phyloP scores from a whole-genome alignment of 768 basidiomycete genomes.

The Leccinum arenicola region DNA sequence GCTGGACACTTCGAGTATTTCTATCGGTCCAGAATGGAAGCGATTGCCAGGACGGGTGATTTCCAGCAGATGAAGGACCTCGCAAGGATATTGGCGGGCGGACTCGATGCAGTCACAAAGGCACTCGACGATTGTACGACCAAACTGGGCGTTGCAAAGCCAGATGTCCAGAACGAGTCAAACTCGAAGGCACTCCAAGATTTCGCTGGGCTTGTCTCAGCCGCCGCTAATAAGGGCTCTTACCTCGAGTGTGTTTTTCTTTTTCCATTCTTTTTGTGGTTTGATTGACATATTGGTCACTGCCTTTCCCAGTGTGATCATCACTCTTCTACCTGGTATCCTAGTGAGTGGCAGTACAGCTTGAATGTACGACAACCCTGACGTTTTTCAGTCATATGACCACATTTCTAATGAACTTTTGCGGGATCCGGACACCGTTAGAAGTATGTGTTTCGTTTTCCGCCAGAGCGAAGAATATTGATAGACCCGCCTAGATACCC shows the following conservation, averaged over 20 bases:
- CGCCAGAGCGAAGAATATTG: too few relatives aligned
- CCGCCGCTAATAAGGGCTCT: background rate
- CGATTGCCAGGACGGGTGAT: background rate
- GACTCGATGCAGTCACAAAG: background rate
- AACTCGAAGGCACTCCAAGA: background rate
- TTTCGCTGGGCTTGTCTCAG: background rate
- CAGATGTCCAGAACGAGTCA: background rate
- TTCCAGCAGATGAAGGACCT: background rate
- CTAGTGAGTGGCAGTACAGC: background rate
- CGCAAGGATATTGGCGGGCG: background rate
- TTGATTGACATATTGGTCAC: background rate
- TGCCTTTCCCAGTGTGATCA: background rate
- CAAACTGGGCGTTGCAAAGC: background rate
- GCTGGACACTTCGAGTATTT: conserved; percentile 4
- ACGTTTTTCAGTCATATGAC: conserved; percentile 1
- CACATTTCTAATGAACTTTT: background rate
- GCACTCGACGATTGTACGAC: background rate
- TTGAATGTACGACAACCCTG: background rate
- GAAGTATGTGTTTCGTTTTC: background rate
- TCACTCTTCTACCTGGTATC: conserved; percentile 6
- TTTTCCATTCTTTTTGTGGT: background rate
- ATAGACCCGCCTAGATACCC: background rate
- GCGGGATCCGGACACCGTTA: background rate
- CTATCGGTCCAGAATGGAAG: background rate
- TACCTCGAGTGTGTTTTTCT: conserved; percentile 6